These are phyloP conservation scores for Polyplosphaeria fusca DNA, from an alignment of 495 filamentous ascomycete genomes.

Conservation along the genomic window DNA sequence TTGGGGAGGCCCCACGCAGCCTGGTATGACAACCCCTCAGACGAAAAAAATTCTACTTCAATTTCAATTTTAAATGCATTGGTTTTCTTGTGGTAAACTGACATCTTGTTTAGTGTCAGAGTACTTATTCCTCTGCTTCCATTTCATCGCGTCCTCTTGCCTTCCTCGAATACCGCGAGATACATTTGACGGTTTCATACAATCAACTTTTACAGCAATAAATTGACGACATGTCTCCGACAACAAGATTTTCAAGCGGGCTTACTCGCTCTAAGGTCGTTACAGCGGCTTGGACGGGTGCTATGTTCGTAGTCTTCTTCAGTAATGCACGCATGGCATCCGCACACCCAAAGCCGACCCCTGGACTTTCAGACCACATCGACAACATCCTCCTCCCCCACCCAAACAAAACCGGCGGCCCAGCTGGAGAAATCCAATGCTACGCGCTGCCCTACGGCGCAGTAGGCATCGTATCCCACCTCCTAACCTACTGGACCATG, in stretches of 20 bases:
- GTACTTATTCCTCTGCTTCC: neutral
- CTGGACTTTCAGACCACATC: neutral
- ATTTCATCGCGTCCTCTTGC: neutral
- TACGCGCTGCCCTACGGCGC: conserved; percentile 21
- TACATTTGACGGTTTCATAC: neutral
- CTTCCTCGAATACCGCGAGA: neutral
- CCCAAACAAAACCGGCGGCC: conserved; percentile 10
- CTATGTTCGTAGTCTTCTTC: neutral
- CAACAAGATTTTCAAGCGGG: neutral
- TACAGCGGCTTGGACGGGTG: neutral
- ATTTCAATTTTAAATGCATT: no score
- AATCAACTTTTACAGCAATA: no score
- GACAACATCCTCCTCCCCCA: conserved; percentile 5
- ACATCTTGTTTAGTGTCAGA: no score
- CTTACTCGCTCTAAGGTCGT: neutral
- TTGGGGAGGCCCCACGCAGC: neutral
- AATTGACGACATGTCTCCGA: no score
- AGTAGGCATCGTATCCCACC: conserved; percentile 18
- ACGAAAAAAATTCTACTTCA: neutral
- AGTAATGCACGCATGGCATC: conserved; percentile 7
- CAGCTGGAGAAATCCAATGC: conserved; percentile 18
- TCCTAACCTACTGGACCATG: conserved; percentile 24
- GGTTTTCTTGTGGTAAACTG: no score
- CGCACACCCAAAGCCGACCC: neutral
- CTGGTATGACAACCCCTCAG: neutral